These are phyloP conservation scores for Gliomastix tumulicola DNA, from an alignment of 2,329 filamentous ascomycete species.

Conservation along the genomic window DNA sequence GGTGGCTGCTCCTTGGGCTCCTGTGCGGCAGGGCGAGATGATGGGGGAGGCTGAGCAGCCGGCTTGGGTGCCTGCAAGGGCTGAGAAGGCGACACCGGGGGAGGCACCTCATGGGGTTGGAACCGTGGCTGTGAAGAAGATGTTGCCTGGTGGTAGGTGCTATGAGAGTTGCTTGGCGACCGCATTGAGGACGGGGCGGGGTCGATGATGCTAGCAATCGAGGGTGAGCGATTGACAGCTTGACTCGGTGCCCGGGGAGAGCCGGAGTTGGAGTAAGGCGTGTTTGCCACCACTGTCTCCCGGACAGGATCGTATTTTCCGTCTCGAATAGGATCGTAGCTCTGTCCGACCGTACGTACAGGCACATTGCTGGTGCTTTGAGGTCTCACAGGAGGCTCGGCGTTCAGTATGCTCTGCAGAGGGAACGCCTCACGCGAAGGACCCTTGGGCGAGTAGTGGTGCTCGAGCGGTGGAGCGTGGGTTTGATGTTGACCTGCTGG, in stretches of 20 bases:
- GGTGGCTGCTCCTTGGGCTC: conserved; percentile 30
- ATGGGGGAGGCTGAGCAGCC: conserved; percentile 24
- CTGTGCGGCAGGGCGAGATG: conserved; percentile 16
- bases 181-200: conserved; percentile 21
- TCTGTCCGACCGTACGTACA: conserved; percentile 65
- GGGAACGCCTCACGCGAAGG: conserved; percentile 44
- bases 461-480: too few species aligned
- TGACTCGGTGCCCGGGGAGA: conserved; percentile 39
- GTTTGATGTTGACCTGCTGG: too few species aligned
- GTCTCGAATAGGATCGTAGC: conserved; percentile 77
- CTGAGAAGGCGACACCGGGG: conserved; percentile 34
- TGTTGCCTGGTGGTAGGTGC: conserved; percentile 19
- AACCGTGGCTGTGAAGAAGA: too few species aligned
- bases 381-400: conserved; percentile 38
- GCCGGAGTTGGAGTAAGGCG: conserved; percentile 35
- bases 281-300: conserved; percentile 51
- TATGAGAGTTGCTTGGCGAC: conserved; percentile 19
- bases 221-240: conserved; percentile 56
- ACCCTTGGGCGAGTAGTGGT: conserved; percentile 34
- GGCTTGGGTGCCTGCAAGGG: conserved; percentile 21
- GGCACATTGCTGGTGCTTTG: conserved; percentile 32
- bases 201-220: conserved; percentile 85
- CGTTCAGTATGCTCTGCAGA: conserved; percentile 51
- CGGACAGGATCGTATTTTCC: conserved; percentile 62
- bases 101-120: too few species aligned